Conservation (phyloP, 2,329 filamentous ascomycete genomes). For the Alternaria gansuensis region DNA sequence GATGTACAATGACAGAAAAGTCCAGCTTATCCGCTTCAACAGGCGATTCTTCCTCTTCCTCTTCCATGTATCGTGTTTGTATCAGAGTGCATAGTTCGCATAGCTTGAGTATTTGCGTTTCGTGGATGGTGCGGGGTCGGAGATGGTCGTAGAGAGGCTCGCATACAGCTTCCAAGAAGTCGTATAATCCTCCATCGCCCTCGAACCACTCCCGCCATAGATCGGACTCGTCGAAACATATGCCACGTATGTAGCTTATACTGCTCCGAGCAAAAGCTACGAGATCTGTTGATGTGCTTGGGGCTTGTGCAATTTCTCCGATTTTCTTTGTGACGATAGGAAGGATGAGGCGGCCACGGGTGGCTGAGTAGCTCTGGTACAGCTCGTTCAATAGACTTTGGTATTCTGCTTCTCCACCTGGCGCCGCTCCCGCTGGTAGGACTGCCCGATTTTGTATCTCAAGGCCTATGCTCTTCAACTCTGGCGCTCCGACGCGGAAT, state of each 20-base stretch:
- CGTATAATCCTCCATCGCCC: conserved; percentile 68
- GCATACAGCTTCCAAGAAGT: conserved; percentile 72
- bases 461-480: conserved; percentile 71
- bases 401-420: conserved; percentile 69
- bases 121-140: conserved; percentile 71
- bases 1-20: conserved; percentile 69
- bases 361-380: conserved; percentile 69
- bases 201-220: conserved; percentile 74
- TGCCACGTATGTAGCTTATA: conserved; percentile 71
- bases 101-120: conserved; percentile 71
- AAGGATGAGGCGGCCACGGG: conserved; percentile 65
- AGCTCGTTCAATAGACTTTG: conserved; percentile 72
- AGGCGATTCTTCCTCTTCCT: conserved; percentile 59
- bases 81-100: conserved; percentile 73
- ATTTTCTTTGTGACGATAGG: conserved; percentile 71
- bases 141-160: conserved; percentile 74
- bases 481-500: conserved; percentile 71
- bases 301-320: conserved; percentile 64
- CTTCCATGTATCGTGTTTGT: conserved; percentile 70
- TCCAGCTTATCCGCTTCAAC: conserved; percentile 65
- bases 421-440: conserved; percentile 66
- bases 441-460: conserved; percentile 74
- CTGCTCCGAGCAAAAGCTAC: conserved; percentile 70
- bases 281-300: conserved; percentile 69
- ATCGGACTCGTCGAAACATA: conserved; percentile 73